phyloP scores from a whole-genome alignment of 148 eudicot species.

The Rhododendron vialii region DNA sequence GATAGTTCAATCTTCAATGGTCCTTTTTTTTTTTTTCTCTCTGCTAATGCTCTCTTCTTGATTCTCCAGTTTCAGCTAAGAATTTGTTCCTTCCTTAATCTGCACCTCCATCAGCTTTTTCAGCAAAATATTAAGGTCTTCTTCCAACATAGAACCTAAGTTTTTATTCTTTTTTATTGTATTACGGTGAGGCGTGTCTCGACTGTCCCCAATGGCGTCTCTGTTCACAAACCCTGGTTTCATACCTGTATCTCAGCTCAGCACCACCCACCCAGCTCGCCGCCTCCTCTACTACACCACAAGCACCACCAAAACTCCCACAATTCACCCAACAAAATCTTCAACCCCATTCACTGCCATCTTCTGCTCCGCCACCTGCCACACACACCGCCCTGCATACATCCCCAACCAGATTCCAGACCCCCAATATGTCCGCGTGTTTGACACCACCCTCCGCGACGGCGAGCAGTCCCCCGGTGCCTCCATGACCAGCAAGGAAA shows the following conservation, averaged over 20 bases:
- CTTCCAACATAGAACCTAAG: no score
- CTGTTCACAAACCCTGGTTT: constrained; percentile 10
- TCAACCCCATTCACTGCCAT: constrained; percentile 12
- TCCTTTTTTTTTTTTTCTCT: no score
- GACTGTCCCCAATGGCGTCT: constrained; percentile 13
- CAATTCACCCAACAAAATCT: neutral
- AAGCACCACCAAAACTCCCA: neutral
- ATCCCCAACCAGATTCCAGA: constrained; percentile 62
- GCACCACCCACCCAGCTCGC: constrained; percentile 9
- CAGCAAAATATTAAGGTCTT: no score
- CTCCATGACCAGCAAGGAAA: constrained; percentile 76
- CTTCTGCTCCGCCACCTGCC: constrained; percentile 12
- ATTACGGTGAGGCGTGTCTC: no score
- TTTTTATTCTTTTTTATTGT: no score
- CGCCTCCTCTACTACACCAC: neutral
- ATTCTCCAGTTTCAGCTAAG: no score
- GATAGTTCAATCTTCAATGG: no score
- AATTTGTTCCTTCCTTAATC: no score
- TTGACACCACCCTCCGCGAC: constrained; percentile 90
- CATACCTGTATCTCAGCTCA: neutral
- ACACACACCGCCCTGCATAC: constrained; percentile 44
- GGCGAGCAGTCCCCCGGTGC: constrained; percentile 99
- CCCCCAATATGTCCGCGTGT: constrained; percentile 65
- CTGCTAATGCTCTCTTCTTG: no score
- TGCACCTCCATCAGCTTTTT: no score